A percentile compares a stretch with the other conserved stretches of the same genome.
These are phyloP conservation scores for Domatiomyces globalis DNA, from an alignment of 2,329 filamentous ascomycete genomes.

Conservation along the genomic window DNA sequence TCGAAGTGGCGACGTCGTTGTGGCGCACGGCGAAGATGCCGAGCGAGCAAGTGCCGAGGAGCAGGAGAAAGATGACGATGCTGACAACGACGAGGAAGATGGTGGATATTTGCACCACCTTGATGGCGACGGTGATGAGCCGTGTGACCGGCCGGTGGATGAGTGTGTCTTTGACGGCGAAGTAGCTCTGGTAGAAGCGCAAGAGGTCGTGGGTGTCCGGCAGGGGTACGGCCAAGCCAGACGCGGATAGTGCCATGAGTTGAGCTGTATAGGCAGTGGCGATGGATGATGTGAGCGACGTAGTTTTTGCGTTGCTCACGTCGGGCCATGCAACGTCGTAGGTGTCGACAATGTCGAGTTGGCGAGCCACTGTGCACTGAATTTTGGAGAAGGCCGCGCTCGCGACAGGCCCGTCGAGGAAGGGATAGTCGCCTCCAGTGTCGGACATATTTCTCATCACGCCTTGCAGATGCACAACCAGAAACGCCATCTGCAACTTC, in stretches of 20 bases:
- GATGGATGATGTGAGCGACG: neutral
- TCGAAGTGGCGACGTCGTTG: neutral
- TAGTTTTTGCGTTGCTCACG: constrained; percentile 1
- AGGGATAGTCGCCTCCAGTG: neutral
- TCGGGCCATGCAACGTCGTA: constrained; percentile 1
- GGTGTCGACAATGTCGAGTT: neutral
- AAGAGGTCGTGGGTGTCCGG: constrained; percentile 3
- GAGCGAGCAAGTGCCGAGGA: neutral
- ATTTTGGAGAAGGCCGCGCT: constrained; percentile 4
- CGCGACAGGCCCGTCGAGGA: constrained; percentile 1
- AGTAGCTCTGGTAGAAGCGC: constrained; percentile 6
- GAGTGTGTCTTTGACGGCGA: constrained; percentile 6
- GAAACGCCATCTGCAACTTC: constrained; percentile 2
- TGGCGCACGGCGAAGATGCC: constrained; percentile 3
- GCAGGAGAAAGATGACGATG: too few relatives aligned
- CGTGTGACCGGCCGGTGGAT: neutral
- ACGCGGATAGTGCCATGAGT: constrained; percentile 3
- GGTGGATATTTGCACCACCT: constrained; percentile 4
- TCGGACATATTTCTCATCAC: constrained; percentile 3
- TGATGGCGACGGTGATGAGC: constrained; percentile 4
- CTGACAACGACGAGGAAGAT: constrained; percentile 2
- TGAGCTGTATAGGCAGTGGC: constrained; percentile 1
- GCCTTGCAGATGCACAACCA: constrained; percentile 2
- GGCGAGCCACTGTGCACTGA: constrained; percentile 3
- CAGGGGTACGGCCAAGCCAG: neutral